Percentiles rank a stretch among this genome's conserved stretches.
phyloP scores from a whole-genome alignment of 192 early-diverging fungal species.

The Thamnidium elegans region DNA sequence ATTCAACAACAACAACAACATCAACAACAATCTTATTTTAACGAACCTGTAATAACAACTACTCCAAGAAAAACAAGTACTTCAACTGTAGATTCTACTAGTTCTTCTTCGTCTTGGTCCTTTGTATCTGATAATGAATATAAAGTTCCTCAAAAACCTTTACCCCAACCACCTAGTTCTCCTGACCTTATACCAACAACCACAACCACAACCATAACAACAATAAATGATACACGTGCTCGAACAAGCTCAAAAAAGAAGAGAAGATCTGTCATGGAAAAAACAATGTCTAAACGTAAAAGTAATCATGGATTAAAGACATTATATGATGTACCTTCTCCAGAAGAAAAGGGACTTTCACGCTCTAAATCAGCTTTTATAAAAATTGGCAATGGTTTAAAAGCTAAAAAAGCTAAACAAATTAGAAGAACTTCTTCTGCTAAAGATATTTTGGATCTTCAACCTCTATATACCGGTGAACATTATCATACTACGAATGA shows the following conservation, averaged over 20 bases:
- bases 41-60: background rate
- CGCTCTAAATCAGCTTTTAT: conserved; percentile 16
- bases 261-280: conserved; percentile 10
- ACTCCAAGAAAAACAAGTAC: conserved; percentile 10
- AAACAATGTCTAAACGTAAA: conserved; percentile 8
- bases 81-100: background rate
- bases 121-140: background rate
- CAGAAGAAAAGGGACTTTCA: background rate
- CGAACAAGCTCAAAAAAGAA: conserved; percentile 12
- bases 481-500: conserved; percentile 5
- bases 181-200: background rate
- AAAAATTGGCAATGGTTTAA: conserved; percentile 12
- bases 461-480: background rate
- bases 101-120: background rate
- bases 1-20: background rate
- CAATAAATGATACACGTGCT: background rate
- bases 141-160: conserved; percentile 7
- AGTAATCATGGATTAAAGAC: background rate
- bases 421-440: conserved; percentile 1
- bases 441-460: background rate
- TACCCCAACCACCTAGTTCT: conserved; percentile 3
- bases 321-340: background rate
- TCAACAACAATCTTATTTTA: background rate
- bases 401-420: conserved; percentile 2
- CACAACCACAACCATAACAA: no score